Base-by-base conservation (phyloP, 1,284 basidiomycete genomes). In the Butyriboletus appendiculatus region DNA sequence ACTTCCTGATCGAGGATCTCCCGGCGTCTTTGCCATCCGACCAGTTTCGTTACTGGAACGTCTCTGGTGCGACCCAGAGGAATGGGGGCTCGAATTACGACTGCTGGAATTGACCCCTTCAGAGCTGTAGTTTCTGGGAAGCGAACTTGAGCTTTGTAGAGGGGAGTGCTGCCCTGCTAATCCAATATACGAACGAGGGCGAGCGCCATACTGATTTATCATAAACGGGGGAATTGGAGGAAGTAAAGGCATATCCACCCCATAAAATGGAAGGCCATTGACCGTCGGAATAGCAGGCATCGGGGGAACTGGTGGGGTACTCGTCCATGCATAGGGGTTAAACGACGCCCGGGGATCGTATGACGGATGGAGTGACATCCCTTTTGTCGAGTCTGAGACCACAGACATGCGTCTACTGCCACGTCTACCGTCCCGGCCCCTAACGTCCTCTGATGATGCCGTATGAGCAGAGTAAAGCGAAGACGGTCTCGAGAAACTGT, bases 151-250 rank as follows among this genome's bases (percentile, higher is more conserved):
- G 37, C 55, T 64, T 28, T 68, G 67, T 18, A 58, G 39, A 37
- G 63, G 56, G 20, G 63, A 61, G 1, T 53, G 53, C 12, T 67
- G 70, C 28, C 62, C 68, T 18, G 55, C 34, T 11, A 50, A 59
- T 14, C 58, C 63, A 22, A 48, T 58, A 35, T 56, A 62, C 44
- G 61, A 62, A 30, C 59, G 59, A 30, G 60, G 55, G 34, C 66
- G 71, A 26, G 44, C 22, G n/a, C 73, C 72, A 39, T 70, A 74
- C 48, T 82, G 77, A 57, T 81, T 81, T 72, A 85, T 77, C 85
- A 90, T 88, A 69, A 90, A 90, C 15, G 88, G 86, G 28, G 87
- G 80, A 1, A 81, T 76, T 2, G 87, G 88, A n/a, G 87, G 88
- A 34, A 90, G 75, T 12, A 90, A 73, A 12, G 87, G 85, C 79